Percentiles rank a stretch among this genome's conserved stretches.
Conservation (phyloP, 2,329 filamentous ascomycete genomes). For the Didymella pomorum region DNA sequence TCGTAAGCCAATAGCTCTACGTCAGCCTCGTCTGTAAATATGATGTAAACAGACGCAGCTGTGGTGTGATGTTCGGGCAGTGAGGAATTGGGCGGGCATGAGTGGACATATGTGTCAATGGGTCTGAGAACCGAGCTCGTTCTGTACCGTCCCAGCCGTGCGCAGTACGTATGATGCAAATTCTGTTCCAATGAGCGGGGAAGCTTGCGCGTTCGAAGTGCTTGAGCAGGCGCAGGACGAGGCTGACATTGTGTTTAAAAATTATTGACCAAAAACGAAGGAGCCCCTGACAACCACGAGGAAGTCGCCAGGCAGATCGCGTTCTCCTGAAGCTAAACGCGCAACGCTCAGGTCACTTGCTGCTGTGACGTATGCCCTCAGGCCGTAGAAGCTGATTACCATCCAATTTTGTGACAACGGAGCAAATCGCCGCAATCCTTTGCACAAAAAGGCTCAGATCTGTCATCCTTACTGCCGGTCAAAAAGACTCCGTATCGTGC, state of each 20-base stretch:
- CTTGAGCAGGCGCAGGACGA: neutral
- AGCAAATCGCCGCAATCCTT: neutral
- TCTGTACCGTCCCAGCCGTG: neutral
- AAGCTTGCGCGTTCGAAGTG: neutral
- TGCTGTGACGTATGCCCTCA: neutral
- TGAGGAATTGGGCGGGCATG: neutral
- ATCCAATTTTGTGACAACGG: neutral
- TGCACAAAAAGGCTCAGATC: neutral
- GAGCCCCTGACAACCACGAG: neutral
- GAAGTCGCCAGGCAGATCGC: neutral
- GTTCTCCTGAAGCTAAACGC: neutral
- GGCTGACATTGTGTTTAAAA: neutral
- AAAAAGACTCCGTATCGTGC: neutral
- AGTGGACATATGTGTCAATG: neutral
- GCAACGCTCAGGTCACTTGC: neutral
- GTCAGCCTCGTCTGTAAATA: conserved; percentile 11
- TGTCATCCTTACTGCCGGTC: conserved; percentile 5
- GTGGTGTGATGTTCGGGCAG: conserved; percentile 4
- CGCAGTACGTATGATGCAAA: conserved; percentile 4
- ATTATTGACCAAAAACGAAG: neutral
- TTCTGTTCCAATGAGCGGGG: neutral
- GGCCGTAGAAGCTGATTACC: neutral
- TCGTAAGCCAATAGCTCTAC: conserved; percentile 1
- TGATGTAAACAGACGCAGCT: conserved; percentile 12
- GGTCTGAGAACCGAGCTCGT: neutral